Base-by-base conservation (phyloP, 2,329 filamentous ascomycete species). In the Lecanicillium sp. region DNA sequence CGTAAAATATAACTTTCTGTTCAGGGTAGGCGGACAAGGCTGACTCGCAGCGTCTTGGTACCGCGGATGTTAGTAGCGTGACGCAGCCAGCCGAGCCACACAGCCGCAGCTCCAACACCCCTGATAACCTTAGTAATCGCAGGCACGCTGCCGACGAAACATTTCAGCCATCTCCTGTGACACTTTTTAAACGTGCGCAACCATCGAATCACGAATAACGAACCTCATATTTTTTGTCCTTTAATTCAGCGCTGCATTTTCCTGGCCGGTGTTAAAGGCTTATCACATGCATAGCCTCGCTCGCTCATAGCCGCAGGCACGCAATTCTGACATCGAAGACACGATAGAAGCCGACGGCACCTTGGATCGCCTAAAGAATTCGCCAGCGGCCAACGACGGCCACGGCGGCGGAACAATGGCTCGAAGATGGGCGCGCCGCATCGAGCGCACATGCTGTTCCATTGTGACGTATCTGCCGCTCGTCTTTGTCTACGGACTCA, bases 401-500 rank as follows among this genome's bases (percentile, higher is more conserved):
- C 38, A 36, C 43, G 41, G 35, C 35, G 41, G 38, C 38, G 38
- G 40, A 20, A 49, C 45, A 22, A 78, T 78, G 71, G 61, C 68
- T 56, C 73, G 73, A 51, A 71, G 75, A 53, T 84, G 77, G 69
- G 81, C 77, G 35, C 73, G 84, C 47, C 77, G 73, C 58, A 39
- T 85, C 52, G 89, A 96, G 71, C 83, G 88, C 36, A 81, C 77
- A 55, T 96, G 88, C 70, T 97, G 89, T 66, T 67, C 72, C 31
- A 76, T 79, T 44, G 72, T 84, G 38, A 85, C 79, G 18, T 95
- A 88, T 60, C 86, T 94, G 49, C 90, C 90, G n/a, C 71, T 97
- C 14, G 68, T 69, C 19, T 95, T 97, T 56, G 86, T 97, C 42
- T 96, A 95, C 55, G 75, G 83, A 40, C 62, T 96, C 49, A 90